Evolutionary conservation across 1,284 basidiomycete species (phyloP).

Genomic region (Marasmius fiardii): DNA sequence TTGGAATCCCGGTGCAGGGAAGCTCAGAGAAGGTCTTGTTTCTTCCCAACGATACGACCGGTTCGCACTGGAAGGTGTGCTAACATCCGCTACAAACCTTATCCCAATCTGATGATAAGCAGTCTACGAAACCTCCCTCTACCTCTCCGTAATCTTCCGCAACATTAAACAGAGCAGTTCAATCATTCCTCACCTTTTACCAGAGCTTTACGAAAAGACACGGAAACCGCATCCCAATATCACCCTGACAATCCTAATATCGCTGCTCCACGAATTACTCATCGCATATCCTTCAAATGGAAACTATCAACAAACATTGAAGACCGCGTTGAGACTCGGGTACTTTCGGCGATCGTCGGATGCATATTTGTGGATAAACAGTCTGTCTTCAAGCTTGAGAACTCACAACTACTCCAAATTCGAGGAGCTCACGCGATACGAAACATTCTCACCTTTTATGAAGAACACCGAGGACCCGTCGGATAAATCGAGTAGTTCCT

Average conservation of each 20-base stretch:
- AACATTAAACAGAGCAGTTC: conserved; percentile 55
- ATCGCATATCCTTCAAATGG: conserved; percentile 57
- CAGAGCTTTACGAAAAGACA: conserved; percentile 38
- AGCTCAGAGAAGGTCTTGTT: conserved; percentile 65
- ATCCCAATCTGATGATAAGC: too few species aligned
- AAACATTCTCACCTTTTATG: conserved; percentile 19
- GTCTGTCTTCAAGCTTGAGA: conserved; percentile 45
- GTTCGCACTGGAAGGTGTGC: conserved; percentile 62
- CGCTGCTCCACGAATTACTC: conserved; percentile 54
- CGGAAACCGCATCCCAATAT: conserved; percentile 23
- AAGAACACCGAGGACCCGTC: background rate
- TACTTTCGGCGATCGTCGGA: conserved; percentile 33
- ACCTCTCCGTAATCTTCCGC: conserved; percentile 56
- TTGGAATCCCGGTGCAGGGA: conserved; percentile 47
- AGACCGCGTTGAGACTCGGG: conserved; percentile 30
- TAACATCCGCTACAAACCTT: too few species aligned
- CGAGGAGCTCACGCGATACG: conserved; percentile 35
- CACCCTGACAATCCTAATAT: conserved; percentile 36
- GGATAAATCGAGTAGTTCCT: background rate
- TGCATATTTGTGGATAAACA: conserved; percentile 43
- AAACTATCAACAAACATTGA: conserved; percentile 45
- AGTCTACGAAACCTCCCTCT: conserved; percentile 74
- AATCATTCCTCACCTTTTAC: conserved; percentile 54
- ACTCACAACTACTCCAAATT: conserved; percentile 50
- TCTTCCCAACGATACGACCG: conserved; percentile 52